phyloP scores from a whole-genome alignment of 768 basidiomycete species.

The Naganishia vaughanmartiniae region DNA sequence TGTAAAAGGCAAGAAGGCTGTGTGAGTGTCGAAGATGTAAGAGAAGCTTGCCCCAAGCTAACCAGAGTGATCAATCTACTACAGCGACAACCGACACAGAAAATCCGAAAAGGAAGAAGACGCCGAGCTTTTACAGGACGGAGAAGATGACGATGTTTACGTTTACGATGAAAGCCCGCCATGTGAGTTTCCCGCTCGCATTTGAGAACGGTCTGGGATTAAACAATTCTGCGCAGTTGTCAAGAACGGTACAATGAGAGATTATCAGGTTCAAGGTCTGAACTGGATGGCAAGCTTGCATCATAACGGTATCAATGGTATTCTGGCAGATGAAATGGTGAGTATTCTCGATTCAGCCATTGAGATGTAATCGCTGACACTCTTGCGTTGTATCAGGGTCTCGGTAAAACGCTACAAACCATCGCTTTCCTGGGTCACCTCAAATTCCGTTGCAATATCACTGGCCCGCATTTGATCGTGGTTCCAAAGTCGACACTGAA shows the following conservation, averaged over 20 bases:
- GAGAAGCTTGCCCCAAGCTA: background rate
- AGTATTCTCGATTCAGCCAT: slow-evolving; percentile 37
- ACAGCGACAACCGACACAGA: slow-evolving; percentile 80
- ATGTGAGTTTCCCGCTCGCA: slow-evolving; percentile 59
- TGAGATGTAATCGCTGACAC: background rate
- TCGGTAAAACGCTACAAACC: slow-evolving; percentile 97
- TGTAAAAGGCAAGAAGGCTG: slow-evolving; percentile 76
- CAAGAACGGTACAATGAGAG: slow-evolving; percentile 77
- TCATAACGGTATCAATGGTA: slow-evolving; percentile 94
- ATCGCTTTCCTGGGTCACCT: slow-evolving; percentile 96
- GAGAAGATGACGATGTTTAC: slow-evolving; percentile 72
- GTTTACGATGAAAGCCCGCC: slow-evolving; percentile 92
- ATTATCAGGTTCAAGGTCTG: slow-evolving; percentile 90
- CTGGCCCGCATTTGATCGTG: slow-evolving; percentile 88
- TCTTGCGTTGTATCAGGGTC: slow-evolving; percentile 60
- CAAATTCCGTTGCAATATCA: slow-evolving; percentile 70
- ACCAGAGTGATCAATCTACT: background rate
- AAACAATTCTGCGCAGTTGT: slow-evolving; percentile 62
- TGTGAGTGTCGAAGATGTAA: slow-evolving; percentile 55
- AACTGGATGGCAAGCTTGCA: slow-evolving; percentile 97
- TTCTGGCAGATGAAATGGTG: slow-evolving; percentile 95
- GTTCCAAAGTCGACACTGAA: slow-evolving; percentile 98
- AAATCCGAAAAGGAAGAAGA: slow-evolving; percentile 99
- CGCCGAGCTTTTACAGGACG: slow-evolving; percentile 83
- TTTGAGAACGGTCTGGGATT: background rate